phyloP scores from a whole-genome alignment of 2,329 filamentous ascomycete genomes.

The Pyrenophora teres region DNA sequence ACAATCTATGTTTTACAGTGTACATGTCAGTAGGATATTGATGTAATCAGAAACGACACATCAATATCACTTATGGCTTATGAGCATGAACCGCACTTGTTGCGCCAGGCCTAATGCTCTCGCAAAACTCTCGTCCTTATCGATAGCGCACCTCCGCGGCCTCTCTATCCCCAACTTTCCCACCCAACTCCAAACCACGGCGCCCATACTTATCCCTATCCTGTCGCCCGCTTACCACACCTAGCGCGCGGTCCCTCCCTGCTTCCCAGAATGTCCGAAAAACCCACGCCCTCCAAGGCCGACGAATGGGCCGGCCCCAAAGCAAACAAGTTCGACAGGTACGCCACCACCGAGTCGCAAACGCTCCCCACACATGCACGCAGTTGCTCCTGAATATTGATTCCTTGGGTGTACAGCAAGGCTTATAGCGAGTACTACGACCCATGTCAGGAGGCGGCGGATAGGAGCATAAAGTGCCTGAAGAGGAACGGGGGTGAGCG shows the following conservation, averaged over 20 bases:
- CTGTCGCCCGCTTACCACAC: background rate
- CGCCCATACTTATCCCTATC: background rate
- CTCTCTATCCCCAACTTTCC: slow-evolving; percentile 1
- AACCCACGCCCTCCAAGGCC: slow-evolving; percentile 20
- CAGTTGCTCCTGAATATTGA: slow-evolving; percentile 11
- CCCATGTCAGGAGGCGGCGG: slow-evolving; percentile 90
- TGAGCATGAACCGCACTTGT: no score
- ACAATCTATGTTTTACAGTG: no score
- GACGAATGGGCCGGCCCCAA: slow-evolving; percentile 34
- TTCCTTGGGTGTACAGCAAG: slow-evolving; percentile 65
- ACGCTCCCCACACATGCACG: background rate
- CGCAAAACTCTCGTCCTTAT: slow-evolving; percentile 6
- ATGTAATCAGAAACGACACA: no score
- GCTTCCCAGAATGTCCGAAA: slow-evolving; percentile 11
- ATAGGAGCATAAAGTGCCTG: slow-evolving; percentile 83
- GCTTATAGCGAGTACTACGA: slow-evolving; percentile 88
- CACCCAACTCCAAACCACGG: background rate
- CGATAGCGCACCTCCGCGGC: slow-evolving; percentile 17
- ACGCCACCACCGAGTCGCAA: slow-evolving; percentile 12
- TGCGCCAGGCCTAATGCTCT: no score
- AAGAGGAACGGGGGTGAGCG: slow-evolving; percentile 85
- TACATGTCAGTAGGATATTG: no score
- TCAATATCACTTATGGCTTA: no score
- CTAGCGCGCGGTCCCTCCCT: no score
- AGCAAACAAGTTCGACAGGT: slow-evolving; percentile 50